phyloP scores from a whole-genome alignment of 1,284 basidiomycete genomes.

The Sanghuangporus baumii region DNA sequence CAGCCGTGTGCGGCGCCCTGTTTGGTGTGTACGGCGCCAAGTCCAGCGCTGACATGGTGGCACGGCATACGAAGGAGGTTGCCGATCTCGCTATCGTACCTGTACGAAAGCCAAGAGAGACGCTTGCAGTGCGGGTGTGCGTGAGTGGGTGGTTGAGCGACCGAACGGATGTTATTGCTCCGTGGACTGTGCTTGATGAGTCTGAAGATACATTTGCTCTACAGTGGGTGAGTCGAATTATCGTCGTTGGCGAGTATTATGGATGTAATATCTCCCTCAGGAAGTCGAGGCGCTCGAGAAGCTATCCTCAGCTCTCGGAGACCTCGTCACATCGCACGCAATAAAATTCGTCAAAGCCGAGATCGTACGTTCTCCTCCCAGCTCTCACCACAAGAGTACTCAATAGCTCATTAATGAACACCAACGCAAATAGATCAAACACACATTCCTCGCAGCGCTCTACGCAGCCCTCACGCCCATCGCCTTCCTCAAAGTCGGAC shows the following conservation, averaged over 20 bases:
- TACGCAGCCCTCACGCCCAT: conserved; percentile 47
- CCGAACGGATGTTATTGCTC: conserved; percentile 41
- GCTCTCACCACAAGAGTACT: not conserved
- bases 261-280: conserved; percentile 25
- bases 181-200: conserved; percentile 48
- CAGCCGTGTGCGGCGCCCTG: conserved; percentile 49
- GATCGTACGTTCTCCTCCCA: conserved; percentile 25
- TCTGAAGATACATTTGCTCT: conserved; percentile 47
- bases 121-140: conserved; percentile 48
- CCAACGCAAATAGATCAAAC: conserved; percentile 30
- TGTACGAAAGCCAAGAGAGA: conserved; percentile 36
- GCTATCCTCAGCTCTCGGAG: conserved; percentile 42
- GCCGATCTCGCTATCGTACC: conserved; percentile 49
- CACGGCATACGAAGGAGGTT: conserved; percentile 46
- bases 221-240: conserved; percentile 42
- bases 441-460: conserved; percentile 45
- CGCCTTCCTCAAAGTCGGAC: conserved; percentile 46
- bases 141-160: conserved; percentile 50
- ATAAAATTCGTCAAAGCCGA: conserved; percentile 46
- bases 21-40: conserved; percentile 55
- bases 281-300: conserved; percentile 50
- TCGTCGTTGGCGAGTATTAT: not conserved
- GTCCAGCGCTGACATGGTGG: conserved; percentile 43
- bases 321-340: conserved; percentile 42
- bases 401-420: not conserved